These are phyloP conservation scores for Orbilia ellipsospora DNA, from an alignment of 2,329 filamentous ascomycete genomes.

Conservation along the genomic window DNA sequence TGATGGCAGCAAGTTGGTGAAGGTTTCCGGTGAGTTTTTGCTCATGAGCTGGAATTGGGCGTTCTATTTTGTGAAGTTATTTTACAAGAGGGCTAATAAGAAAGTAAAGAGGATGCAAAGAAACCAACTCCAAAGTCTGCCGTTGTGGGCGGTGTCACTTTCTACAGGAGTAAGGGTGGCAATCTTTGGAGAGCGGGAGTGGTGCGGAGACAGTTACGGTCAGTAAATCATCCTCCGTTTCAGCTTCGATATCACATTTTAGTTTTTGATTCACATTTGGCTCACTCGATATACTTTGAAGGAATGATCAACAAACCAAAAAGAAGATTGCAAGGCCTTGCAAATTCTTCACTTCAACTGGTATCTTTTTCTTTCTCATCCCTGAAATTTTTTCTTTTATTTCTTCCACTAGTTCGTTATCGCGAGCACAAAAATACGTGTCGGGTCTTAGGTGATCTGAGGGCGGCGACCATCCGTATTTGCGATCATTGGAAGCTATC, in stretches of 20 bases:
- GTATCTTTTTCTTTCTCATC: constrained; percentile 64
- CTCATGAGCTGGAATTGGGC: not conserved
- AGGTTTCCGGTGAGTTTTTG: constrained; percentile 72
- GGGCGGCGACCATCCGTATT: constrained; percentile 54
- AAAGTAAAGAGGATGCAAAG: constrained; percentile 64
- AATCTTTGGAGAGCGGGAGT: constrained; percentile 83
- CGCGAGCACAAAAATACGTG: constrained; percentile 57
- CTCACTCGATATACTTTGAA: constrained; percentile 53
- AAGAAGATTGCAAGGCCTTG: constrained; percentile 80
- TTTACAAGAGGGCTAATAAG: constrained; percentile 36
- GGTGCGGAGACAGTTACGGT: constrained; percentile 75
- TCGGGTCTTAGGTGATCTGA: constrained; percentile 54
- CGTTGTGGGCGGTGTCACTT: constrained; percentile 79
- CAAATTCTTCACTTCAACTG: constrained; percentile 71
- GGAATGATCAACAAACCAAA: constrained; percentile 58
- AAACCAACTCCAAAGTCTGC: constrained; percentile 79
- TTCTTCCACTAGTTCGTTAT: constrained; percentile 62
- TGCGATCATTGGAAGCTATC: constrained; percentile 51
- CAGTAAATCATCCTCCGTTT: constrained; percentile 37
- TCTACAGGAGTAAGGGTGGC: constrained; percentile 85
- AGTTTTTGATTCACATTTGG: constrained; percentile 19
- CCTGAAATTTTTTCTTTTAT: constrained; percentile 37
- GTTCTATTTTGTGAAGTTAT: constrained; percentile 21
- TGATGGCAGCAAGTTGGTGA: constrained; percentile 84
- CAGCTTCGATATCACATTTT: constrained; percentile 47